phyloP scores from a whole-genome alignment of 2,329 filamentous ascomycete genomes.

The Onygenales sp. region DNA sequence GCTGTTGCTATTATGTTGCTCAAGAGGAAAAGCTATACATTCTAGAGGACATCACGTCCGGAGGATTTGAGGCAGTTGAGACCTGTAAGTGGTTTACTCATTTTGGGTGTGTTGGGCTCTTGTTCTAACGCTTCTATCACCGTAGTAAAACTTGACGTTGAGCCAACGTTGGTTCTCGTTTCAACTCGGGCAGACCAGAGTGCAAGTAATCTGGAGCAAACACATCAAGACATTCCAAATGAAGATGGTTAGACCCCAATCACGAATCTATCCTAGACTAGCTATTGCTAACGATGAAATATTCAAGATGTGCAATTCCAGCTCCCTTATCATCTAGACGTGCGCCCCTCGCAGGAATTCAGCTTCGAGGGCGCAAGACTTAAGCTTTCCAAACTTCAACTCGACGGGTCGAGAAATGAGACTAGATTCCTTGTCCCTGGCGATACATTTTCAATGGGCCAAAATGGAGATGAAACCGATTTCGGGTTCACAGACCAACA shows the following conservation, averaged over 20 bases:
- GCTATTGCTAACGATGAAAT: slow-evolving; percentile 5
- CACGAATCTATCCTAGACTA: neutral
- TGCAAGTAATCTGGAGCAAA: slow-evolving; percentile 10
- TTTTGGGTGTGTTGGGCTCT: slow-evolving; percentile 16
- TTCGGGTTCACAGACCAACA: slow-evolving; percentile 46
- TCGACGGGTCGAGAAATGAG: slow-evolving; percentile 39
- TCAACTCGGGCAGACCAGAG: slow-evolving; percentile 47
- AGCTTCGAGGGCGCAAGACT: slow-evolving; percentile 55
- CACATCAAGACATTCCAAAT: neutral
- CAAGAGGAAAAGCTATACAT: slow-evolving; percentile 61
- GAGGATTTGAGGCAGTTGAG: slow-evolving; percentile 60
- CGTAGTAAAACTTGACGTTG: slow-evolving; percentile 51
- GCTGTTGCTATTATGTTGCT: slow-evolving; percentile 75
- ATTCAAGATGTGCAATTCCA: slow-evolving; percentile 39
- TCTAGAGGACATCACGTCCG: slow-evolving; percentile 64
- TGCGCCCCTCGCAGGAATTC: slow-evolving; percentile 65
- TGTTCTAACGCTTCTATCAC: slow-evolving; percentile 12
- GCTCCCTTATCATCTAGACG: slow-evolving; percentile 54
- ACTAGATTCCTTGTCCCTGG: slow-evolving; percentile 54
- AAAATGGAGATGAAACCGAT: slow-evolving; percentile 29
- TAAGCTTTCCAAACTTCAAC: slow-evolving; percentile 53
- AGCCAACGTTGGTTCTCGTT: slow-evolving; percentile 51
- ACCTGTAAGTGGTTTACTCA: slow-evolving; percentile 31
- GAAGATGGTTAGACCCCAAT: slow-evolving; percentile 20
- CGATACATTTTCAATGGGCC: slow-evolving; percentile 38